These are phyloP conservation scores for Cardamine chenopodiifolia DNA, from an alignment of 345 rosid species.

Conservation along the genomic window DNA sequence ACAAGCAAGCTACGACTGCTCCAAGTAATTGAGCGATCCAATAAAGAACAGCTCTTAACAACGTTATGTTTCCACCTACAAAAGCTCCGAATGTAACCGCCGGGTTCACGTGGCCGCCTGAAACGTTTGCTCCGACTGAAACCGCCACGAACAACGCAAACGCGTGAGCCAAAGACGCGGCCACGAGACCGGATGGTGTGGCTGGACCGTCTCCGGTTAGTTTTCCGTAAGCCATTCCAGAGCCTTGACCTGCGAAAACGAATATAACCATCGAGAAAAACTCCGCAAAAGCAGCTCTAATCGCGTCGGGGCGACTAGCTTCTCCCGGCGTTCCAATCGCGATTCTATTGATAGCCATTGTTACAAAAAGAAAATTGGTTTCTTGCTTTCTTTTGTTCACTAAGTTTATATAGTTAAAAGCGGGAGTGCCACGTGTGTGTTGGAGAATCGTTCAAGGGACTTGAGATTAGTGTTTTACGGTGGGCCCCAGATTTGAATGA, in stretches of 20 bases:
- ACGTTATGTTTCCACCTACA: constrained; percentile 69
- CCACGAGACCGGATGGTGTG: constrained; percentile 70
- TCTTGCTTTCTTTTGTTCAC: neutral
- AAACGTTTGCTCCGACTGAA: constrained; percentile 73
- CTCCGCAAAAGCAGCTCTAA: constrained; percentile 70
- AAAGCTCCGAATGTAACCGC: constrained; percentile 92
- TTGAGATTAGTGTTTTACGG: constrained; percentile 37
- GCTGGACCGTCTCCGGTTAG: constrained; percentile 53
- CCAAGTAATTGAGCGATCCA: constrained; percentile 89
- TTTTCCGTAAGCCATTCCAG: constrained; percentile 85
- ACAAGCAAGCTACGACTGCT: constrained; percentile 75
- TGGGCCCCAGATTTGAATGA: constrained; percentile 9
- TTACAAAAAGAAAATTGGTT: neutral
- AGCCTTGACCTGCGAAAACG: constrained; percentile 87
- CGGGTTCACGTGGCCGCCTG: constrained; percentile 90
- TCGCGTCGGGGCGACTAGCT: constrained; percentile 65
- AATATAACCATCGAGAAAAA: constrained; percentile 79
- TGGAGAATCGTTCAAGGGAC: constrained; percentile 41
- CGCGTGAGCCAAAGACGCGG: constrained; percentile 73
- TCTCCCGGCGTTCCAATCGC: constrained; percentile 66
- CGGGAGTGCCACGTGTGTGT: constrained; percentile 34
- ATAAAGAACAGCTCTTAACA: constrained; percentile 63
- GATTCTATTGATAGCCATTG: constrained; percentile 65
- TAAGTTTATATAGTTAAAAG: constrained; percentile 35
- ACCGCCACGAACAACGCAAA: constrained; percentile 80